Base-by-base conservation (phyloP, 208 protist genomes). In the Acanthamoeba rhysodes region DNA sequence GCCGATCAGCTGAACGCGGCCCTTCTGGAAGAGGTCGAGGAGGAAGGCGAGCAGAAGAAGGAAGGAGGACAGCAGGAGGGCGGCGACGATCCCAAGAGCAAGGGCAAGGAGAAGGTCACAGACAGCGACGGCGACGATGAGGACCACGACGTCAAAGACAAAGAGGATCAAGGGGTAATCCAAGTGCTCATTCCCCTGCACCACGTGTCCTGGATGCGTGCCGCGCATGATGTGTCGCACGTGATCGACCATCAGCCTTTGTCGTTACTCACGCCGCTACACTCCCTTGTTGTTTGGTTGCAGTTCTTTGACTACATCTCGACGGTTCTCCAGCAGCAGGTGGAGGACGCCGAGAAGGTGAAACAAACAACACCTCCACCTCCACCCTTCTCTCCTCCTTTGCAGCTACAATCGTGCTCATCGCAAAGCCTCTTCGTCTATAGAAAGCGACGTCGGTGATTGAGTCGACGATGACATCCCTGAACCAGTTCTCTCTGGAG, bases 221-320 rank as follows among this genome's bases (percentile, higher is more conserved):
- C 57, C 55, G 20, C 55, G 20, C 55, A 24, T n/a, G n/a, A n/a
- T 2, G 20, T 24, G 20, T 62, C 57, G 53, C 16, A 57, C 53
- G 7, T 59, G 53, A 59, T 24, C 12, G 66, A 4, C 10, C n/a
- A 74, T 29, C 22, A 32, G 24, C 66, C n/a, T 74, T 74, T 16
- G 22, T 74, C 2, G 24, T 0, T 22, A 41, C 32, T 74, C 66
- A n/a, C n/a, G n/a, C n/a, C n/a, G n/a, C n/a, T n/a, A 24, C 66
- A n/a, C 62, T 32, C 3, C 62, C 9, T 41, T n/a, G 22, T 29
- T 68, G n/a, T 20, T 72, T 20, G 74, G 16, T 1, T 37, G 8
- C 22, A 84, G 74, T 53, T 84, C 74, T 84, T 84, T 14, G 74
- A 84, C 74, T 84, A 84, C 74, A 27, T 84, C 45, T 84, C 74